phyloP scores from a whole-genome alignment of 192 early-diverging fungal genomes.

The Coemansia sp. region DNA sequence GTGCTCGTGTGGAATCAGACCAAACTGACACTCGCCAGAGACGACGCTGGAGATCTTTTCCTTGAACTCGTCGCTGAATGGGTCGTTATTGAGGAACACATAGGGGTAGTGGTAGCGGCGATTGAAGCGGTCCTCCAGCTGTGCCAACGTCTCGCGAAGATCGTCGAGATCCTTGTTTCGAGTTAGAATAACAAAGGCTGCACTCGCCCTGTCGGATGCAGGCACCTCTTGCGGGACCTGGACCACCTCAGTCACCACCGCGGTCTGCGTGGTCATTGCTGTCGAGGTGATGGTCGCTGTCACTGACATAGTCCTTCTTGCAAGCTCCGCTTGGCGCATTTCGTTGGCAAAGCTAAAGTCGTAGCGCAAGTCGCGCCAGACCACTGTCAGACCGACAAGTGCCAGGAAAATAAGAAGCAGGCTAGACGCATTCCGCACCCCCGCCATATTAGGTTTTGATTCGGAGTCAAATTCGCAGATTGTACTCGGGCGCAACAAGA shows the following conservation, averaged over 20 bases:
- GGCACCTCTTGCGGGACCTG: constrained; percentile 46
- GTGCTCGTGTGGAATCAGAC: constrained; percentile 25
- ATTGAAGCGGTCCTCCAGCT: constrained; percentile 75
- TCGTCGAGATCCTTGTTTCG: constrained; percentile 64
- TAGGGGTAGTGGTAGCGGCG: constrained; percentile 75
- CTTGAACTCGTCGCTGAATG: constrained; percentile 69
- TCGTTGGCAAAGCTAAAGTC: constrained; percentile 42
- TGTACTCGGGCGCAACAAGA: no score
- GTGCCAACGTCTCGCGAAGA: constrained; percentile 54
- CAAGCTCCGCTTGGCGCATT: constrained; percentile 34
- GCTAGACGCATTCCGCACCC: constrained; percentile 23
- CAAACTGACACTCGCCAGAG: constrained; percentile 32
- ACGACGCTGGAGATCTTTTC: constrained; percentile 38
- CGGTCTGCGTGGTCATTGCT: constrained; percentile 12
- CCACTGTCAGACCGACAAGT: constrained; percentile 23
- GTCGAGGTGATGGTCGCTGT: constrained; percentile 23
- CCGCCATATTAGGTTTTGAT: constrained; percentile 1
- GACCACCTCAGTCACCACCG: constrained; percentile 18
- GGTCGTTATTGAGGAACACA: constrained; percentile 75
- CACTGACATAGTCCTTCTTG: constrained; percentile 21
- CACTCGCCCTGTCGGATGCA: constrained; percentile 46
- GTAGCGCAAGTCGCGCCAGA: constrained; percentile 43
- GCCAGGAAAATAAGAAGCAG: constrained; percentile 29
- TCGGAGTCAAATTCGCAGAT: no score
- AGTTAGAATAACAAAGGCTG: constrained; percentile 63